Base-by-base conservation (phyloP, 805 yeast genomes). In the Brettanomyces nanus region DNA sequence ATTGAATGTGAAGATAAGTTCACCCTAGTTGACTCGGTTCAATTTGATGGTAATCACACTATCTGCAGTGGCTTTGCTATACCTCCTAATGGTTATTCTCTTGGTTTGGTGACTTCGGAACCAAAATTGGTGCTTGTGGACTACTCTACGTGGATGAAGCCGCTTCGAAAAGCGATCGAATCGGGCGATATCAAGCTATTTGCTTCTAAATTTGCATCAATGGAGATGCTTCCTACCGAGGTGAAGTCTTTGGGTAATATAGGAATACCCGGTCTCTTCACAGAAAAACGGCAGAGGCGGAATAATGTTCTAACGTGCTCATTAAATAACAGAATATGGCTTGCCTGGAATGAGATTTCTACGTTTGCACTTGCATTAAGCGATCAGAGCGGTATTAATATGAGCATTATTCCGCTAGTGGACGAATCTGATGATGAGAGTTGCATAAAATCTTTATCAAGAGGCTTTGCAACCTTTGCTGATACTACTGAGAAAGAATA, bases 101-200 rank as follows among this genome's bases (percentile, higher is more conserved):
- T 56, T 9, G 28, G 54, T 11, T 26, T 49, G 17, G 44, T 47
- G 1, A 46, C 51, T 2, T 43, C 54, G 7, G 35, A 37, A 13
- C 45, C 46, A 3, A 43, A 49, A 19, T 19, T 59, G 6, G 28
- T 59, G 5, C 51, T 45, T 22, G 33, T 58, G 15, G 62, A 59
- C 42, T 55, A 51, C 29, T 41, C 53, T 1, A 23, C 38, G 19
- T 60, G 64, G 65, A 45, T 49, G 35, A 18, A 36, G 5, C 23
- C 38, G 2, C 37, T 59, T 15, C 30, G 37, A 7, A 21, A 30
- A 2, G 41, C 52, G 4, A 35, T 56, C 6, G 28, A 26, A 13
- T 36, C 45, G 5, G 53, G 48, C 14, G 47, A 50, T 33, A 35
- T 51, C 7, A 35, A 36, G 1, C 40, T 34, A 4, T 51, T 56